These are phyloP conservation scores for Coniferiporia weirii DNA, from an alignment of 1,284 basidiomycete genomes.

Conservation along the genomic window DNA sequence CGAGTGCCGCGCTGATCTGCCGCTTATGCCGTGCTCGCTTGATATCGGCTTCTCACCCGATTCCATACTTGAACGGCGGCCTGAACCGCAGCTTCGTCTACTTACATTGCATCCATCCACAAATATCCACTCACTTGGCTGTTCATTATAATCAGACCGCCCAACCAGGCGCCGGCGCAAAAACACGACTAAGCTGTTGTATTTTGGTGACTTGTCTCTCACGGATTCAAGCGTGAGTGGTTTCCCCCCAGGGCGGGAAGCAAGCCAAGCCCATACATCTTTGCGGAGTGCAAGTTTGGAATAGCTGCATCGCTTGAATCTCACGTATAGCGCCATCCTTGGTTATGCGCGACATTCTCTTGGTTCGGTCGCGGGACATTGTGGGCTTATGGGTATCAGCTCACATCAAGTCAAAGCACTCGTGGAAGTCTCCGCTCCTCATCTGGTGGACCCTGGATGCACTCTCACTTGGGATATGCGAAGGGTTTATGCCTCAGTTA, in stretches of 20 bases:
- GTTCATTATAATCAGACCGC: neutral
- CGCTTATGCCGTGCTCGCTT: too few species aligned
- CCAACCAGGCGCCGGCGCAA: neutral
- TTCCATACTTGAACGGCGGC: too few species aligned
- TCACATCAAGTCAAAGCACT: neutral
- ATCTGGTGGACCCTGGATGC: neutral
- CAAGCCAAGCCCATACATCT: slow-evolving; percentile 13
- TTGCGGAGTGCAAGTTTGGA: neutral
- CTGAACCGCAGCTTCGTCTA: too few species aligned
- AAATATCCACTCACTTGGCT: neutral
- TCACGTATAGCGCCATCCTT: slow-evolving; percentile 14
- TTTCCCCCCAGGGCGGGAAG: slow-evolving; percentile 14
- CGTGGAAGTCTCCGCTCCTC: slow-evolving; percentile 11
- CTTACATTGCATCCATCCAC: neutral
- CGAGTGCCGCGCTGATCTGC: too few species aligned
- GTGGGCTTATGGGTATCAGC: slow-evolving; percentile 4
- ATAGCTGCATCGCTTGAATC: slow-evolving; percentile 10
- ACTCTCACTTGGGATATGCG: slow-evolving; percentile 2
- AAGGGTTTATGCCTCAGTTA: slow-evolving; percentile 7
- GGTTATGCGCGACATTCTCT: slow-evolving; percentile 13
- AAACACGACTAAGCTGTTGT: neutral
- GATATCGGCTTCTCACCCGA: too few species aligned
- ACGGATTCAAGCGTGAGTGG: slow-evolving; percentile 15
- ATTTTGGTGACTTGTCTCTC: slow-evolving; percentile 8
- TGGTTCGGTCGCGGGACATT: neutral